Evolutionary conservation across 2,329 filamentous ascomycete genomes (phyloP).

Genomic region (Penicillium sp.): DNA sequence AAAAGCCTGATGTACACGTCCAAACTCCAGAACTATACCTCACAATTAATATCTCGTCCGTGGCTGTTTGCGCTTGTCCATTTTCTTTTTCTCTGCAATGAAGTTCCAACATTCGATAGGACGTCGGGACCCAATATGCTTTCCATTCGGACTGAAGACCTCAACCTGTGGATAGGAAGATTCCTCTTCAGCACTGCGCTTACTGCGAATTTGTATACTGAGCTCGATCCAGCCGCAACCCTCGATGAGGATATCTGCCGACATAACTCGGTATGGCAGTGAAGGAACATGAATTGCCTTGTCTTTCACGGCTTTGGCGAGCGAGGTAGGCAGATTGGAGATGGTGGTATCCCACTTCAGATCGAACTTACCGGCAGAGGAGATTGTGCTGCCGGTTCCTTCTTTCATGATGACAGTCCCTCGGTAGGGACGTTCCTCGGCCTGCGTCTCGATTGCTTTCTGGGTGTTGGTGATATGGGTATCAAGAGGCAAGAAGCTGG

Average conservation of each 20-base stretch:
- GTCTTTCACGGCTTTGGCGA: conserved; percentile 63
- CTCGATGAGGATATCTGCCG: conserved; percentile 83
- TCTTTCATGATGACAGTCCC: conserved; percentile 64
- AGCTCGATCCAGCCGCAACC: conserved; percentile 93
- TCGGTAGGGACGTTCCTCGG: conserved; percentile 58
- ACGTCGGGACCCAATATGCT: conserved; percentile 59
- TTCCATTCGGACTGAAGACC: conserved; percentile 81
- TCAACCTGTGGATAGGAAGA: conserved; percentile 64
- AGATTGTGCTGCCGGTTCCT: conserved; percentile 58
- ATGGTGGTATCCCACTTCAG: conserved; percentile 82
- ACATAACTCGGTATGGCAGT: conserved; percentile 76
- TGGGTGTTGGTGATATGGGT: conserved; percentile 74
- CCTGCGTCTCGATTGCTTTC: conserved; percentile 75
- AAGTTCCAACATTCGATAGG: conserved; percentile 39
- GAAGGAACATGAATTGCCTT: conserved; percentile 52
- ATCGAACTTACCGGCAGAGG: conserved; percentile 70
- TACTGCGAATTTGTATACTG: conserved; percentile 72
- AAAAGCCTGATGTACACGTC: conserved; percentile 18
- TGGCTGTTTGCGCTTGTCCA: conserved; percentile 31
- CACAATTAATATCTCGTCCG: conserved; percentile 12
- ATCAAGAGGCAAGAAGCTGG: conserved; percentile 78
- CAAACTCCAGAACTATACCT: background rate
- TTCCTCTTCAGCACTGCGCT: conserved; percentile 34
- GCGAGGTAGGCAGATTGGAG: conserved; percentile 70
- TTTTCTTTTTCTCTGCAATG: conserved; percentile 31